A percentile compares a stretch with the other conserved stretches of the same genome.
These are phyloP conservation scores for Phytophthora citricola DNA, from an alignment of 352 stramenopile genomes.

Conservation along the genomic window DNA sequence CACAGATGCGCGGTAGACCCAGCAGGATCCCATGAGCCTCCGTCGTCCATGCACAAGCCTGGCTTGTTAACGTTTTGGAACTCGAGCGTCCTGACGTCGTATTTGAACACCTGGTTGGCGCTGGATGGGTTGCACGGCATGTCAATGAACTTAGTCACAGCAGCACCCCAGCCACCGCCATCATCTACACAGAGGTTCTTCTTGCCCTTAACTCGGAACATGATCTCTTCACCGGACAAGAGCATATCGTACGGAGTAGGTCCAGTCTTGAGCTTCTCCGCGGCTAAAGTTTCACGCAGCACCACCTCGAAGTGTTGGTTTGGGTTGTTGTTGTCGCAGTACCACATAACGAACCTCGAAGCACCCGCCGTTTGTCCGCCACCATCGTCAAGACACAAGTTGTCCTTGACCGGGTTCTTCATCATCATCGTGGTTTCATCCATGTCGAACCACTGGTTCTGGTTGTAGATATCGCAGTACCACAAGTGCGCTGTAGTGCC, in stretches of 20 bases:
- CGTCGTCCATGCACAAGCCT: slow-evolving; percentile 29
- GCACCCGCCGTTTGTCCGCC: slow-evolving; percentile 16
- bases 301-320: slow-evolving; percentile 41
- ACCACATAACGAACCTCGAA: slow-evolving; percentile 29
- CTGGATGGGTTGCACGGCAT: slow-evolving; percentile 30
- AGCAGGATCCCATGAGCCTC: slow-evolving; percentile 8
- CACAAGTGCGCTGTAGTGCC: slow-evolving; percentile 23
- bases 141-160: slow-evolving; percentile 25
- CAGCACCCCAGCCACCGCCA: slow-evolving; percentile 29
- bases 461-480: slow-evolving; percentile 37
- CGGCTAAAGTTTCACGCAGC: slow-evolving; percentile 11
- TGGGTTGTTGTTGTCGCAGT: slow-evolving; percentile 31
- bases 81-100: slow-evolving; percentile 16
- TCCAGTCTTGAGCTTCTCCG: slow-evolving; percentile 21
- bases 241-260: slow-evolving; percentile 29
- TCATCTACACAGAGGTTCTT: slow-evolving; percentile 46
- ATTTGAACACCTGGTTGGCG: slow-evolving; percentile 32
- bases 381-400: slow-evolving; percentile 42
- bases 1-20: slow-evolving; percentile 21
- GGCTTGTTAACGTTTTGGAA: slow-evolving; percentile 27
- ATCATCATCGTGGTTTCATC: slow-evolving; percentile 37
- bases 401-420: slow-evolving; percentile 36
- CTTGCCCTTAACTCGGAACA: slow-evolving; percentile 34
- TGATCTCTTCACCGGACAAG: slow-evolving; percentile 23
- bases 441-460: slow-evolving; percentile 38